Evolutionary conservation across 2,329 filamentous ascomycete genomes (phyloP), one percentile per base, ranked within the genome.

Genomic region (Rachicladosporium sp.): DNA sequence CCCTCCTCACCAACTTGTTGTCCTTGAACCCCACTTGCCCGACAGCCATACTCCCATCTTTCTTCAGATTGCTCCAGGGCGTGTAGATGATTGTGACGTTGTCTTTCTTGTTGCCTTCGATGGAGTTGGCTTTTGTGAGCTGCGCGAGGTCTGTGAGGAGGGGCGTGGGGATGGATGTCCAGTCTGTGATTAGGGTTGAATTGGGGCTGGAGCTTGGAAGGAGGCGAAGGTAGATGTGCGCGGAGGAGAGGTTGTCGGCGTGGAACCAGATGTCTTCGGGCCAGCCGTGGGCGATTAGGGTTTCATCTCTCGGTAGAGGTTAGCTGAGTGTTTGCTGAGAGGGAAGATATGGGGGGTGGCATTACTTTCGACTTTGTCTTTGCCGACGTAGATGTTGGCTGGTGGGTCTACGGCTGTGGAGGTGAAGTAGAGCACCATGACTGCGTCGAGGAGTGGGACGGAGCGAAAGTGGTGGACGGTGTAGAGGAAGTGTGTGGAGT

Each of bases 221-320:
- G n/a, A n/a, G 72, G 29, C 91, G 82, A 29, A 98, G 76, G 64
- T 98, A 98, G 53, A 98, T 86, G 64, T 98, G 91, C 2, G 91
- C 91, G 52, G 84, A 93, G 32, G 88, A 95, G 29, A 98, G 74
- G 60, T 98, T 98, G 69, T 98, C 91, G 52, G 82, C 91, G 69
- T 98, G 91, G 58, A 98, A 98, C 91, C 91, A 98, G 55, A 98
- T 79, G 68, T 98, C 91, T 60, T 93, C 82, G 36, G 95, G 87
- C 74, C 87, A 85, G 48, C 91, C 91, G 61, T 84, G 82, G 55
- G 89, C 85, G 61, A 98, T 96, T 52, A 98, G 66, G 51, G 94
- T 87, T 72, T 98, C 91, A 67, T 96, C 91, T 98, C 59, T 47
- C 40, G 15, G 47, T 44, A 37, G 40, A 41, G 43, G 53, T 60